Base-by-base conservation (phyloP, 495 filamentous ascomycete genomes). In the Aspergillus sclerotioniger region DNA sequence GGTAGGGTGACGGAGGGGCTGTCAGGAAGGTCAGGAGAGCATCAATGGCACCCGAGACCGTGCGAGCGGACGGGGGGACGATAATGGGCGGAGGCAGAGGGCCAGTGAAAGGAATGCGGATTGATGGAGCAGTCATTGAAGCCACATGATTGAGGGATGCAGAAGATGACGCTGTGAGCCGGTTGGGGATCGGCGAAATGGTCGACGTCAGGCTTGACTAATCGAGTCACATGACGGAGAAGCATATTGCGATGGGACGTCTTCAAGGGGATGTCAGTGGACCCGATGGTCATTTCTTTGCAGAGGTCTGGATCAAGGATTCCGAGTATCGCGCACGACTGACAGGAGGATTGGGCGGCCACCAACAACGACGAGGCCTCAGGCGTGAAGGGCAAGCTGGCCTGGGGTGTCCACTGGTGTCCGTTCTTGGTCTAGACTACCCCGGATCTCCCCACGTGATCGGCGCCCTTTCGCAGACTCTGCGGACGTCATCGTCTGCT, bases 31-130 rank as follows among this genome's bases (percentile, higher is more conserved):
- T 71, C 12, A 81, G 72, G 28, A 98, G 78, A 13, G 91, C 91
- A 20, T 85, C 80, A 59, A 96, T 77, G 29, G 94, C 92, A 21
- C 90, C 90, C 7, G 82, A 62, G 21, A 88, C 67, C 1, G 90
- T 87, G 35, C 72, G 76, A 20, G 93, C 91, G 52, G 78, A 84
- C 31, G 74, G 62, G 0, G 94, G 94, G 48, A 89, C 77, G 69
- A 92, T 89, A 41, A 77, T 80, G 5, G 93, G 87, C 12, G 87
- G 78, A n/a, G 93, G 89, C 47, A 98, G 77, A 25, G 88, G 85
- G 47, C 87, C 84, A 57, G 90, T 96, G 67, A 91, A 98, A 60
- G 94, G 94, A 65, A 98, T 95, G 66, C 93, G 83, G 77, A 96
- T 87, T 31, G 88, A 80, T 59, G 87, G 77, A 66, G 80, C 85